Base-by-base conservation (phyloP, 257 asterid genomes). In the Handroanthus guayacan region DNA sequence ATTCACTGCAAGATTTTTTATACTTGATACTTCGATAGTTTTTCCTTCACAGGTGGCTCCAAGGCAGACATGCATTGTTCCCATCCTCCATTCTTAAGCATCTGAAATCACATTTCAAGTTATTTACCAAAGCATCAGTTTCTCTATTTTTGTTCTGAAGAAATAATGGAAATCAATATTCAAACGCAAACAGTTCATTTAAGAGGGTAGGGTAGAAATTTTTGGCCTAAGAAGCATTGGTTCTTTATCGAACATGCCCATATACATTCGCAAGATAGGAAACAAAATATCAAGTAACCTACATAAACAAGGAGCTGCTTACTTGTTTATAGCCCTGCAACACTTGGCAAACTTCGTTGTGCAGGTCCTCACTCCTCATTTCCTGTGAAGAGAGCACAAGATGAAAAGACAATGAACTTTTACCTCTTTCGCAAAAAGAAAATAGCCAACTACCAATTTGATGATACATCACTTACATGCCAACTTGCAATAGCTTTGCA, bases 401-500 rank as follows among this genome's bases (percentile, higher is more conserved):
- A 60, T 77, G 74, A 84, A 69, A 66, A 31, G 62, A 16, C 51
- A 36, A 72, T 2, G 5, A 56, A 77, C 25, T 18, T 17, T 43
- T 51, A 3, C 13, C 18, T 37, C 41, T 60, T 74, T 36, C n/a
- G 61, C 58, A 71, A 14, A 71, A 56, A 69, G 36, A 70, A 50
- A 48, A 44, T 50, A 69, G 62, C 45, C 25, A 73, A 48, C 31
- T 25, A 25, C 31, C 31, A 55, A 67, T 70, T 58, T 25, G 52
- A 41, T 41, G 31, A 7, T 37, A 41, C 43, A 67, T 60, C 69
- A 85, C 96, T 90, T 85, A 91, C 98, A 82, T 95, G 93, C 99
- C 99, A 95, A 89, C 99, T 95, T 65, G 98, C 97, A 76, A 95
- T 86, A 63, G 99, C 98, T 85, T 82, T 85, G 84, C 95, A 90